phyloP scores from a whole-genome alignment of 2,329 filamentous ascomycete genomes.

The Colletotrichum musicola region DNA sequence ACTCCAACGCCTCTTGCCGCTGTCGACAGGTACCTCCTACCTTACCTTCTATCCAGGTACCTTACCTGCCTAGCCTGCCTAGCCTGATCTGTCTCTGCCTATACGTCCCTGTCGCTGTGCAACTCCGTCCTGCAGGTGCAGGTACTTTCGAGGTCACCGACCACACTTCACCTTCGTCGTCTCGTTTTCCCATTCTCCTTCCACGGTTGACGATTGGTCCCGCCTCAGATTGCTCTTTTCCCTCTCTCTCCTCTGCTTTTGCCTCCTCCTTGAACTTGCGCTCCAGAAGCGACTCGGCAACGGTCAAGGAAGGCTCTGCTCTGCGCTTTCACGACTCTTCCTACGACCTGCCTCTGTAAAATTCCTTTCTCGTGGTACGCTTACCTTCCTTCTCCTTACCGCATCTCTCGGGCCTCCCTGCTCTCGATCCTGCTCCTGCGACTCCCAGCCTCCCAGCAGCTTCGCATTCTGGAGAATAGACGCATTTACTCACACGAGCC shows the following conservation, averaged over 20 bases:
- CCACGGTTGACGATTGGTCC: conserved; percentile 24
- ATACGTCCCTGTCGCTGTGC: background rate
- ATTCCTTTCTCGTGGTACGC: conserved; percentile 19
- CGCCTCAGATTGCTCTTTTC: conserved; percentile 17
- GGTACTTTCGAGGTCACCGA: background rate
- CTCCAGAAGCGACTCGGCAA: conserved; percentile 17
- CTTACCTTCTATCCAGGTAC: background rate
- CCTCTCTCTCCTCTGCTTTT: conserved; percentile 12
- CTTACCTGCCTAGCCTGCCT: background rate
- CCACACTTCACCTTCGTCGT: background rate
- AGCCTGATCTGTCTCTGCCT: background rate
- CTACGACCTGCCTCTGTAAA: conserved; percentile 15
- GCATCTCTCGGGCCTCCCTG: conserved; percentile 31
- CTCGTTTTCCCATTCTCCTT: conserved; percentile 12
- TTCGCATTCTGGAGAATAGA: background rate
- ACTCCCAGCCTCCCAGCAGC: conserved; percentile 22
- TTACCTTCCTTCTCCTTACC: conserved; percentile 17
- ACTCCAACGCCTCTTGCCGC: conserved; percentile 11
- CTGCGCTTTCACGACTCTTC: conserved; percentile 18
- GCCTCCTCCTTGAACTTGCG: conserved; percentile 10
- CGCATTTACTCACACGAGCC: conserved; percentile 17
- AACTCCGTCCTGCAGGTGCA: background rate
- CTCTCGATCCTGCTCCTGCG: conserved; percentile 14
- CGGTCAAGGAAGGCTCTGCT: conserved; percentile 14
- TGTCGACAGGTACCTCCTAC: background rate